A percentile compares a stretch with the other conserved stretches of the same genome.
phyloP scores from a whole-genome alignment of 2,329 filamentous ascomycete species.

The Ophiostoma perfectum region DNA sequence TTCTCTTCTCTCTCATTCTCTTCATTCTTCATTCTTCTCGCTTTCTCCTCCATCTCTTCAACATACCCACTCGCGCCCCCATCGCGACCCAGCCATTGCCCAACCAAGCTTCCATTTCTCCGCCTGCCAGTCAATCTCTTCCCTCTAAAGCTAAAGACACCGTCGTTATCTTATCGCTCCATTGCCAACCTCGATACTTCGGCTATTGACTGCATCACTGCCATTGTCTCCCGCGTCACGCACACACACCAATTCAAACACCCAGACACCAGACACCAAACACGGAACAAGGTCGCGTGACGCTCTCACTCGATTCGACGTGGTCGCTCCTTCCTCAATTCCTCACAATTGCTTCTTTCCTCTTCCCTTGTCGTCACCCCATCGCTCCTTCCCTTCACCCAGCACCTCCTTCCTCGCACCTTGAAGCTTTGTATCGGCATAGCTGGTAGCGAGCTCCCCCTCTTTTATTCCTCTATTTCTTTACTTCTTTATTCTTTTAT shows the following conservation, averaged over 20 bases:
- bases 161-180: conserved; percentile 8
- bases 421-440: not conserved
- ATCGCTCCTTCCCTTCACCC: not conserved
- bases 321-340: not conserved
- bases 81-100: not conserved
- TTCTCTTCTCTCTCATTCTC: not conserved
- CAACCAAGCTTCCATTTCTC: conserved; percentile 1
- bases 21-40: not conserved
- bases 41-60: not conserved
- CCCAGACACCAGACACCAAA: not conserved
- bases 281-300: conserved; percentile 7
- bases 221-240: not conserved
- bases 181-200: not conserved
- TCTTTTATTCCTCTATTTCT: not conserved
- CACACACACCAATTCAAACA: not conserved
- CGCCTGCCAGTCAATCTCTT: not conserved
- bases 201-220: not conserved
- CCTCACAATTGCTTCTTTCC: not conserved
- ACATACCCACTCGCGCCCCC: not conserved
- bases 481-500: not conserved
- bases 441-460: conserved; percentile 7
- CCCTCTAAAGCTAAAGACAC: not conserved
- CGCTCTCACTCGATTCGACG: not conserved
- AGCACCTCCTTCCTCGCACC: not conserved
- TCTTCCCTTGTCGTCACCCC: not conserved